These are phyloP conservation scores for Quercus mongolica DNA, from an alignment of 306 rosid species.

Conservation along the genomic window DNA sequence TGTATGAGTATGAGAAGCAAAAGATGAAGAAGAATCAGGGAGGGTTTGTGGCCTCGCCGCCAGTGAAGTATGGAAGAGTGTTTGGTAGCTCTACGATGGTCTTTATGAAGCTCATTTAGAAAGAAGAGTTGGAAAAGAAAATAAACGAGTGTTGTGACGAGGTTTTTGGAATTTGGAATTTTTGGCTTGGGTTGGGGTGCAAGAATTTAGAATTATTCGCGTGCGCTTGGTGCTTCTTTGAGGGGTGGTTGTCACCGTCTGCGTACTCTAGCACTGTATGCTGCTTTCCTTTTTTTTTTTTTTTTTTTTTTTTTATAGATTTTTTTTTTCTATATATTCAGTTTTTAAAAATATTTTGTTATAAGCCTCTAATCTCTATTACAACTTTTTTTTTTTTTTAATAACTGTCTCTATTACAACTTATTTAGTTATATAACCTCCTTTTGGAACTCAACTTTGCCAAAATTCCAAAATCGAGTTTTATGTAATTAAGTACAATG, in stretches of 20 bases:
- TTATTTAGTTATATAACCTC: too few relatives aligned
- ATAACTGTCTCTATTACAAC: too few relatives aligned
- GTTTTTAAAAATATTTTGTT: too few relatives aligned
- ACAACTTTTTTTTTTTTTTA: too few relatives aligned
- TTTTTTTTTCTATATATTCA: too few relatives aligned
- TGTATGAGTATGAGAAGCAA: background rate
- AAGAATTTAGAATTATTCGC: background rate
- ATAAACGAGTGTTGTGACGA: background rate
- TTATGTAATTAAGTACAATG: too few relatives aligned
- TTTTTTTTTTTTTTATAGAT: too few relatives aligned
- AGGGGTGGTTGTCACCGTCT: background rate
- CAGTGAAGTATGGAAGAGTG: background rate
- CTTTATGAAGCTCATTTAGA: background rate
- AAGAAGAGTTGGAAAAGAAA: background rate
- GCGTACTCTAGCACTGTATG: background rate
- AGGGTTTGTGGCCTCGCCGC: conserved; percentile 20
- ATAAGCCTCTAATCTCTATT: too few relatives aligned
- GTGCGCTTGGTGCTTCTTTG: background rate
- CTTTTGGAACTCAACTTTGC: too few relatives aligned
- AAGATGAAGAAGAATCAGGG: background rate
- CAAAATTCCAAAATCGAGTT: too few relatives aligned
- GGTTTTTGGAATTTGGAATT: background rate
- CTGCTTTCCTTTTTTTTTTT: too few relatives aligned
- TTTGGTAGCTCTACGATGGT: background rate
- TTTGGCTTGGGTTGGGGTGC: background rate